phyloP scores from a whole-genome alignment of 345 rosid genomes.

The Erysimum cheiranthoides region DNA sequence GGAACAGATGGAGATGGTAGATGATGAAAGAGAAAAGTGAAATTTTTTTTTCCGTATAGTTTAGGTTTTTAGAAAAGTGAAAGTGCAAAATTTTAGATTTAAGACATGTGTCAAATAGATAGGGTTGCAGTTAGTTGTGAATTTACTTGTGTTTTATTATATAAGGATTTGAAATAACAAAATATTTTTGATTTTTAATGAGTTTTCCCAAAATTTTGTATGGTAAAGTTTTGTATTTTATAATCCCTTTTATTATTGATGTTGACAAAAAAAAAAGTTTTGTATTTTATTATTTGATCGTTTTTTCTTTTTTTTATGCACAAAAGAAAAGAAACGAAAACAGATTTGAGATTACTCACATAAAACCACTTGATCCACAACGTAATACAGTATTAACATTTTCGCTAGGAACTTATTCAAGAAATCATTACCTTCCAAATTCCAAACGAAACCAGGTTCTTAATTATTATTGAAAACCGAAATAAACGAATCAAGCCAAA shows the following conservation, averaged over 20 bases:
- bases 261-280: too few species aligned
- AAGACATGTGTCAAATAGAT: too few species aligned
- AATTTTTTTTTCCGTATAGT: too few species aligned
- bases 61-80: too few species aligned
- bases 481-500: conserved; percentile 21
- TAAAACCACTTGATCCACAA: not conserved
- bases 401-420: not conserved
- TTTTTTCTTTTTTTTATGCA: too few species aligned
- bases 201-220: not conserved
- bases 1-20: too few species aligned
- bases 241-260: too few species aligned
- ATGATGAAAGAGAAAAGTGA: too few species aligned
- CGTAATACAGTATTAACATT: not conserved
- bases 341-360: not conserved
- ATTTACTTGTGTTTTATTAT: too few species aligned
- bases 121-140: too few species aligned
- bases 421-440: conserved; percentile 8
- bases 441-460: conserved; percentile 33
- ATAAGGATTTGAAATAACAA: not conserved
- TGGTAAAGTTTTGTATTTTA: not conserved
- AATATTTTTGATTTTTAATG: not conserved
- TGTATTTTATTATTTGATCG: not conserved
- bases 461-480: conserved; percentile 8
- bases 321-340: not conserved
- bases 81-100: too few species aligned